These are phyloP conservation scores for Trifolium fragiferum DNA, from an alignment of 306 rosid species.

Conservation along the genomic window DNA sequence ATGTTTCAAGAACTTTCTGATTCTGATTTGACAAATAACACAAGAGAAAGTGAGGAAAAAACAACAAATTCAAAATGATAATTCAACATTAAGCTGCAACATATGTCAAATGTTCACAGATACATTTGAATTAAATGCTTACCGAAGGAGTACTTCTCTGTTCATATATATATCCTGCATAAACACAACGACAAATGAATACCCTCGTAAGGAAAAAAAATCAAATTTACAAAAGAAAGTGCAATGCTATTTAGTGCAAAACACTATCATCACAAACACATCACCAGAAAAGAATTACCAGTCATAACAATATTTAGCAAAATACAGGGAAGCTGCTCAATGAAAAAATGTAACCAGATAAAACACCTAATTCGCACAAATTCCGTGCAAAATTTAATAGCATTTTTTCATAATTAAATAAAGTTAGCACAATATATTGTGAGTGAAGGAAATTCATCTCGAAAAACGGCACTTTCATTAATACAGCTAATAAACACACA, in stretches of 20 bases:
- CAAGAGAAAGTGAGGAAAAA: conserved; percentile 5
- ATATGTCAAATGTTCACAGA: conserved; percentile 19
- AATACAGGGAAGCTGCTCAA: background rate
- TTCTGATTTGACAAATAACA: conserved; percentile 36
- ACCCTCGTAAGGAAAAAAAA: background rate
- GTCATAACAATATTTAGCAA: background rate
- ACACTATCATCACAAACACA: background rate
- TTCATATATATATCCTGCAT: conserved; percentile 78
- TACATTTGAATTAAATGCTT: conserved; percentile 47
- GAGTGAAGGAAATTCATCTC: background rate
- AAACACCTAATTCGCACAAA: background rate
- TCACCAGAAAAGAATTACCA: background rate
- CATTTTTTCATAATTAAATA: background rate
- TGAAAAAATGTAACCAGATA: background rate
- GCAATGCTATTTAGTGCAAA: background rate
- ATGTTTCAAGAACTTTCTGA: conserved; percentile 52
- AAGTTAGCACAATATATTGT: background rate
- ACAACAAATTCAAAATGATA: conserved; percentile 33
- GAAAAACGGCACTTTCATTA: background rate
- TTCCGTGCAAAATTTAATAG: background rate
- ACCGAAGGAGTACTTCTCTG: conserved; percentile 69
- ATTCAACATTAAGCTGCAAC: conserved; percentile 30
- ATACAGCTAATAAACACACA: conserved; percentile 8
- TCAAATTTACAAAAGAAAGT: background rate
- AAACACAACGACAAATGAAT: conserved; percentile 17